A percentile compares a stretch with the other conserved stretches of the same genome.
phyloP scores from a whole-genome alignment of 73 alveolate species.

The Paramecium sexaurelia region DNA sequence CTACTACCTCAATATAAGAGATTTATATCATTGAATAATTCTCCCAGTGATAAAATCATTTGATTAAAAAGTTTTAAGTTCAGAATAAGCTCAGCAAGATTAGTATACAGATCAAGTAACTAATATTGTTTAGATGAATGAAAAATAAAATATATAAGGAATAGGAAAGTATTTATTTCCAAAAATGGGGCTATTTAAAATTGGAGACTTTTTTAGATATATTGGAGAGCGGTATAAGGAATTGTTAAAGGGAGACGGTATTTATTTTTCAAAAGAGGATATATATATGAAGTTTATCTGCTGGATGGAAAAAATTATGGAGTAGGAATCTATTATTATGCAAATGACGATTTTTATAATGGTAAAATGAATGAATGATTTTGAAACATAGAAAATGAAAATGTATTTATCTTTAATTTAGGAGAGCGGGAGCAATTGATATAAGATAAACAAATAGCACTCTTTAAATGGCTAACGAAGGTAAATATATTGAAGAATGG shows the following conservation, averaged over 20 bases:
- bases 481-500: conserved; percentile 70
- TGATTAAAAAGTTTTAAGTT: background rate
- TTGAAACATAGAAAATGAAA: conserved; percentile 67
- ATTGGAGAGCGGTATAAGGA: conserved; percentile 67
- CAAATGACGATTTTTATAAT: conserved; percentile 43
- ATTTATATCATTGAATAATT: too few relatives aligned
- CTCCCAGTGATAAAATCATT: conserved; percentile 31
- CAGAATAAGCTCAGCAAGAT: background rate
- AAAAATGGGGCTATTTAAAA: conserved; percentile 38
- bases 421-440: conserved; percentile 62
- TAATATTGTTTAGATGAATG: conserved; percentile 24
- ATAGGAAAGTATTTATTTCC: conserved; percentile 46
- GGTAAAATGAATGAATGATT: conserved; percentile 69
- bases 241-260: conserved; percentile 63
- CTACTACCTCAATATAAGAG: background rate
- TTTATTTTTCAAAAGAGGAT: conserved; percentile 64
- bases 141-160: background rate
- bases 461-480: conserved; percentile 56
- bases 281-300: conserved; percentile 64
- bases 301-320: conserved; percentile 66
- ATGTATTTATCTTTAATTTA: conserved; percentile 56
- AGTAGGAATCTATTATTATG: conserved; percentile 61
- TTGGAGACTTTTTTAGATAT: background rate
- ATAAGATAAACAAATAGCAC: conserved; percentile 58
- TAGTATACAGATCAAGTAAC: conserved; percentile 8